A percentile compares a stretch with the other conserved stretches of the same genome.
Evolutionary conservation across 352 stramenopile genomes (phyloP).

Genomic region (Chrysophaeum taylorii): DNA sequence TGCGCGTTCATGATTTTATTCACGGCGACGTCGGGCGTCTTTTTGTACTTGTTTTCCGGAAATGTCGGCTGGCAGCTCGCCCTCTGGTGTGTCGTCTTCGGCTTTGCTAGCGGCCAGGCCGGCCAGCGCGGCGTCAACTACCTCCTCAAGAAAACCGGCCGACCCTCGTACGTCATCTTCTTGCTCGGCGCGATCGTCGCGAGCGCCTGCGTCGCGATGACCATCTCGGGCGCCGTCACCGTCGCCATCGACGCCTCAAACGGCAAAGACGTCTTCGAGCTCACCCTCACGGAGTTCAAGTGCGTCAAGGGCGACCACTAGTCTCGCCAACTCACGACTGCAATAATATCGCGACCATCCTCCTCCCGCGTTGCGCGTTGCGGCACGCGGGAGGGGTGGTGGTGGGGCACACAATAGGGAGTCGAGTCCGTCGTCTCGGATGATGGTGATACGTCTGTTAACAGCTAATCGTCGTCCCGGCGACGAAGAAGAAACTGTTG

Average conservation of each 20-base stretch:
- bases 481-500: no score
- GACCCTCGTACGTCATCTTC: slow-evolving; percentile 4
- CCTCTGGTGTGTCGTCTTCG: not conserved
- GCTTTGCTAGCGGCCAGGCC: not conserved
- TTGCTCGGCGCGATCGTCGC: not conserved
- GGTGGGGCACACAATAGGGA: no score
- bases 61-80: not conserved
- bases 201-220: not conserved
- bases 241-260: not conserved
- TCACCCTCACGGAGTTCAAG: no score
- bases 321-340: no score
- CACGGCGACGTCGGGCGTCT: slow-evolving; percentile 28
- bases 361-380: no score
- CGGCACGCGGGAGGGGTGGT: no score
- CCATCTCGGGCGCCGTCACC: not conserved
- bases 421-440: no score
- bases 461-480: no score
- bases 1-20: slow-evolving; percentile 50
- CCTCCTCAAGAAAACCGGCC: not conserved
- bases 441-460: no score
- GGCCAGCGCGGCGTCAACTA: slow-evolving; percentile 5
- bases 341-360: no score
- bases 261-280: no score
- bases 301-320: no score
- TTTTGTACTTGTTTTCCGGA: not conserved